Evolutionary conservation across 148 eudicot species (phyloP), one percentile per base, ranked within the genome.

Genomic region (Camellia lanceoleosa): DNA sequence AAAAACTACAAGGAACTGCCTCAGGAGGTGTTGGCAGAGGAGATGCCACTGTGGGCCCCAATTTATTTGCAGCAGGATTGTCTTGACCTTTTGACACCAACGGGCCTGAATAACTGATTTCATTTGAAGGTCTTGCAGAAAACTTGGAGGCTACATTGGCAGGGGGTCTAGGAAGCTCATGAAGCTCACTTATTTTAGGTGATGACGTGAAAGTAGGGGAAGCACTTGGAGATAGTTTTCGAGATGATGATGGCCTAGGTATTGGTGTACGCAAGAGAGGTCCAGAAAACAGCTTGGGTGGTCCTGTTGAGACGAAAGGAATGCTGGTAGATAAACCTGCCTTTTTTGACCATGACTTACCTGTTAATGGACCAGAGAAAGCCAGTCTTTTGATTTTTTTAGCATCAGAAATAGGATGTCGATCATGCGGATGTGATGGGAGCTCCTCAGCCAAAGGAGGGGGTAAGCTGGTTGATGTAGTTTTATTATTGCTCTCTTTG

Each of bases 131-230:
- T 58, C 51, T 60, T 59, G 78, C 20, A 74, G 38, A 5, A 60
- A 60, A 18, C 78, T 18, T 74, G 54, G 78, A 46, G 19, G 52
- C 67, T 4, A 7, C 10, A 66, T 65, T 68, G 30, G 55, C 68
- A 12, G 98, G 97, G 44, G 97, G 98, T 77, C 94, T 93, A 6
- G 98, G 98, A 80, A 95, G 98, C 88, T 95, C 97, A 80, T 95
- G 98, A 66, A 95, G 98, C 82, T 95, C 98, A 79, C 87, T 95
- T 79, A 95, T 95, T 84, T 84, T 89, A 7, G 93, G 97, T 58
- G 93, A 89, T 9, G 95, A 87, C 15, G 79, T 73, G 65, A 91
- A 74, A 60, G 86, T 83, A 71, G 92, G 92, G n/a, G 97, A 87
- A 76, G 80, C 68, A 75, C 77, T 79, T 7, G 93, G 88, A 70